A percentile compares a stretch with the other conserved stretches of the same genome.
Evolutionary conservation across 805 yeast species (phyloP).

Genomic region (Torulaspora gathmanii): DNA sequence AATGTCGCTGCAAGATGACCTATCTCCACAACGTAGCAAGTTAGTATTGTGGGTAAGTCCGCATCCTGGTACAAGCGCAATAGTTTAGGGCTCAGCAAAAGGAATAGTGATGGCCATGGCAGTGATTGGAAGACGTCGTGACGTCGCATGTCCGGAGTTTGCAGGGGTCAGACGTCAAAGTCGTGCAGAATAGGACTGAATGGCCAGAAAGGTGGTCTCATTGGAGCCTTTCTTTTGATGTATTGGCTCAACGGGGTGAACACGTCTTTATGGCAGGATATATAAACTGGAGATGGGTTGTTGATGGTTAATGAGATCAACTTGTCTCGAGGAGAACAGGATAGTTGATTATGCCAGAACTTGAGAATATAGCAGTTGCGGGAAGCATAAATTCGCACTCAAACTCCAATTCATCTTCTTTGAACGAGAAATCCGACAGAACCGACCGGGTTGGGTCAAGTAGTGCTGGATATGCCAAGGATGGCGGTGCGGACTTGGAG

Average conservation of each 20-base stretch:
- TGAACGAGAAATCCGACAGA: conserved; percentile 6
- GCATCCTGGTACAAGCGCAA: neutral
- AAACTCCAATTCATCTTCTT: conserved; percentile 7
- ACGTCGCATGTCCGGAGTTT: neutral
- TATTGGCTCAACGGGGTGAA: neutral
- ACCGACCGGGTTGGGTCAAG: conserved; percentile 3
- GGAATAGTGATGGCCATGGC: neutral
- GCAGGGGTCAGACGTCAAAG: too few relatives aligned
- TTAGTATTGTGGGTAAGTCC: too few relatives aligned
- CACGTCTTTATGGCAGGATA: neutral
- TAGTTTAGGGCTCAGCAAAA: neutral
- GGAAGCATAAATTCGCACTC: conserved; percentile 8
- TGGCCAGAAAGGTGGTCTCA: neutral
- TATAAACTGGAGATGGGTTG: neutral
- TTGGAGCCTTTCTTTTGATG: neutral
- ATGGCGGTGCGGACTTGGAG: conserved; percentile 12
- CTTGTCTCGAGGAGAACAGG: neutral
- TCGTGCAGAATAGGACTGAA: too few relatives aligned
- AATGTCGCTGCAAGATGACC: neutral
- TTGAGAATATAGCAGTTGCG: conserved; percentile 3
- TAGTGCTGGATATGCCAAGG: conserved; percentile 3
- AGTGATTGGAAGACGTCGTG: neutral
- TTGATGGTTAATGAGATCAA: too few relatives aligned
- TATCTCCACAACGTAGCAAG: neutral
- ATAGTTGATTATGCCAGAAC: neutral